These are phyloP conservation scores for Malania oleifera DNA, from an alignment of 164 flowering plant species.

Conservation along the genomic window DNA sequence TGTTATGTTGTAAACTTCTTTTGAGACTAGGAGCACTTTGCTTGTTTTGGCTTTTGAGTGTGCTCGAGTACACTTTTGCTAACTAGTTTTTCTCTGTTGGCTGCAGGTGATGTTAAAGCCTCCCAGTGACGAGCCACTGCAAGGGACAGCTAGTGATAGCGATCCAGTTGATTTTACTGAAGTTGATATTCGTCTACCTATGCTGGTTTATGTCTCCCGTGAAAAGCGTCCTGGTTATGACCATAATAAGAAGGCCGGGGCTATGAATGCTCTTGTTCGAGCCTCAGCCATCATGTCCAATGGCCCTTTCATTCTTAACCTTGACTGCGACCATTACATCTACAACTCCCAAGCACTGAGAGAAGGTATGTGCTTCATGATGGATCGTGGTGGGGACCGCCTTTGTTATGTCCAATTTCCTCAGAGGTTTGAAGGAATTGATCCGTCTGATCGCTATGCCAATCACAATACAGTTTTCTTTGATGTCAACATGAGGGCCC, in stretches of 20 bases:
- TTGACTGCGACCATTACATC: conserved; percentile 89
- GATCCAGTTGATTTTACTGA: conserved; percentile 44
- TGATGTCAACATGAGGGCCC: conserved; percentile 85
- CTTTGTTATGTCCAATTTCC: conserved; percentile 84
- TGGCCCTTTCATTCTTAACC: conserved; percentile 86
- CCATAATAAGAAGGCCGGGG: conserved; percentile 95
- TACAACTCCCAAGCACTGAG: conserved; percentile 71
- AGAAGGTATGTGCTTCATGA: conserved; percentile 94
- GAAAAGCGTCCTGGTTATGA: conserved; percentile 93
- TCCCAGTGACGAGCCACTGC: conserved; percentile 65
- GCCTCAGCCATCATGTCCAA: conserved; percentile 89
- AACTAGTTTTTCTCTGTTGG: not conserved
- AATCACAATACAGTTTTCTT: conserved; percentile 89
- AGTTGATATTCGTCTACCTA: conserved; percentile 75
- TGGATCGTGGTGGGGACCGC: conserved; percentile 83
- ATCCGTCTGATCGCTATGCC: conserved; percentile 88
- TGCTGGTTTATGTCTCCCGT: conserved; percentile 78
- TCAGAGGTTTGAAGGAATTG: conserved; percentile 86
- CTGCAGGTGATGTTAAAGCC: conserved; percentile 80
- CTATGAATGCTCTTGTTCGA: conserved; percentile 90
- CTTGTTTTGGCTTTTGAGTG: not conserved
- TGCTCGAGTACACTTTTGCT: not conserved
- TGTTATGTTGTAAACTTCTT: too few species aligned
- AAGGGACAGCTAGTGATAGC: conserved; percentile 35
- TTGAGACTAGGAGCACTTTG: too few species aligned